Base-by-base conservation (phyloP, 225 moss, liverwort and hornwort species). In the Sphagnum tenellum region DNA sequence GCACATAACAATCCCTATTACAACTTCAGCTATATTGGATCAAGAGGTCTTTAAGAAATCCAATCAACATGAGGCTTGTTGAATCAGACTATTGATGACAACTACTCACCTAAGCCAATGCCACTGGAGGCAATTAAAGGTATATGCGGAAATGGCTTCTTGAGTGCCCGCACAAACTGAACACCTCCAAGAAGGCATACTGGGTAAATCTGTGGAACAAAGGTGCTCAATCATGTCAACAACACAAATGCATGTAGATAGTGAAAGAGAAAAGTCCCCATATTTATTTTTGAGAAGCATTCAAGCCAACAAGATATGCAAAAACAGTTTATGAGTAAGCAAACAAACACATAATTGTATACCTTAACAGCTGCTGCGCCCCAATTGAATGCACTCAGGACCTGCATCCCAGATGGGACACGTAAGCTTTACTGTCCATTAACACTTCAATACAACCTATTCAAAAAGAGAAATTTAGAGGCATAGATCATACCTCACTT, bases 291-390 rank as follows among this genome's bases (percentile, higher is more conserved):
- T 29, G 29, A 29, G 29, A 29, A 29, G 29, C 29, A 29, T 29
- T 29, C 29, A 29, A 29, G 29, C 29, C 29, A 29, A 29, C 29
- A 29, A 29, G 29, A 29, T 29, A 29, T 29, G 29, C 29, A 29
- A 29, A 29, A 29, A 29, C 29, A 29, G 29, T 29, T 29, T 0
- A 29, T 29, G 29, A 29, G 29, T 29, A 29, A 29, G 29, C 29
- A 29, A 29, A 29, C 29, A 29, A 29, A 29, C 29, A 29, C 29
- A 29, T 29, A 29, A 29, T 29, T 29, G 29, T 4, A 56, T 64
- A 94, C 91, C 89, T 91, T 94, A 69, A 94, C 86, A 52, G 80
- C 87, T 46, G 65, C 70, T 13, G 91, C 89, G 62, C 94, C 94
- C 77, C 79, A 82, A 64, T 80, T 66, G 72, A 72, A 75, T 47